phyloP scores from a whole-genome alignment of 140 eudicot genomes.

The Erigeron philadelphicus region DNA sequence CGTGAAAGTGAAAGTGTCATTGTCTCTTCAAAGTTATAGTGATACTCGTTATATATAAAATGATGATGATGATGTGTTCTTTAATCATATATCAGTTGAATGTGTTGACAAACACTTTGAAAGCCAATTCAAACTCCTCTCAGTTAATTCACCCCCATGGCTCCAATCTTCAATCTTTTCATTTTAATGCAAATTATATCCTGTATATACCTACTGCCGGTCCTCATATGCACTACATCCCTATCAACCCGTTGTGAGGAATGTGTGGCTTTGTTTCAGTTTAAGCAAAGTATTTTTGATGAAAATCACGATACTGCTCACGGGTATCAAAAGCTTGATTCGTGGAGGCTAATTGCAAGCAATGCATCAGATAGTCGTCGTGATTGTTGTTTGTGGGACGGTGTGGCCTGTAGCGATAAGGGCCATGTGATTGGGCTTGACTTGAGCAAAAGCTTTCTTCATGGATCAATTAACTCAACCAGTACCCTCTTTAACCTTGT shows the following conservation, averaged over 20 bases:
- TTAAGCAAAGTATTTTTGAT: slow-evolving; percentile 26
- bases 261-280: slow-evolving; percentile 32
- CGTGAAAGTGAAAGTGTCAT: too few species aligned
- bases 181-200: not conserved
- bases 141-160: not conserved
- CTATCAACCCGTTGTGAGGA: slow-evolving; percentile 24
- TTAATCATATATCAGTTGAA: too few species aligned
- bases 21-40: too few species aligned
- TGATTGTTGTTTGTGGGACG: slow-evolving; percentile 42
- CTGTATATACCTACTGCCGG: not conserved
- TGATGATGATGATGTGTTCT: too few species aligned
- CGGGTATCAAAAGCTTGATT: slow-evolving; percentile 16
- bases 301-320: not conserved
- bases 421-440: slow-evolving; percentile 39
- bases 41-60: too few species aligned
- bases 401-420: slow-evolving; percentile 23
- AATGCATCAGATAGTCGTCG: not conserved
- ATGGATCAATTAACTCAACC: slow-evolving; percentile 23
- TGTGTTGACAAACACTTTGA: not conserved
- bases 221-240: not conserved
- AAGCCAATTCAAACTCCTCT: not conserved
- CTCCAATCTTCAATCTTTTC: not conserved
- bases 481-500: slow-evolving; percentile 31
- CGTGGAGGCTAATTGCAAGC: slow-evolving; percentile 14
- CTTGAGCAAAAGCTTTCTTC: slow-evolving; percentile 26